Conservation (phyloP, 768 basidiomycete species). For the Hericium rajendrae region DNA sequence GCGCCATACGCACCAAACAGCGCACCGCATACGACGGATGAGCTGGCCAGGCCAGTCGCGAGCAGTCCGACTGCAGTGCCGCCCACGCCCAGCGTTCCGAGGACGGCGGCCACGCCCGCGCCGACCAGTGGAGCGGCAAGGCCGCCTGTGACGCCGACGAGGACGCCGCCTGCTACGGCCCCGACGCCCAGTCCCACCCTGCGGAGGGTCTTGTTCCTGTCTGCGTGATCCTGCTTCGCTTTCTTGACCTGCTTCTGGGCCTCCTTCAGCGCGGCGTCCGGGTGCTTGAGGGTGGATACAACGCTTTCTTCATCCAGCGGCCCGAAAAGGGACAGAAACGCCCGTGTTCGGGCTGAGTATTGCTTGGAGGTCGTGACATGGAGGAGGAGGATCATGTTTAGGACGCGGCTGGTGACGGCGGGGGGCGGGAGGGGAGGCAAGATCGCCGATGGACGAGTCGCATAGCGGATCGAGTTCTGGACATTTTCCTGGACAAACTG, state of each 20-base stretch:
- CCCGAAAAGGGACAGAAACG: constrained; percentile 33
- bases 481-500: constrained; percentile 25
- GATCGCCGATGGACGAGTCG: constrained; percentile 36
- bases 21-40: constrained; percentile 46
- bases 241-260: constrained; percentile 32
- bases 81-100: constrained; percentile 44
- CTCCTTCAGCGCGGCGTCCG: constrained; percentile 34
- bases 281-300: constrained; percentile 38
- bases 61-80: constrained; percentile 42
- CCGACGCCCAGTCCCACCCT: constrained; percentile 41
- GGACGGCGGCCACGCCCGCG: constrained; percentile 37
- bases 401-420: constrained; percentile 30
- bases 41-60: constrained; percentile 44
- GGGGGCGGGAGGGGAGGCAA: constrained; percentile 29
- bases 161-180: constrained; percentile 44
- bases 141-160: constrained; percentile 50
- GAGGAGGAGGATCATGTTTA: constrained; percentile 42
- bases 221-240: constrained; percentile 33
- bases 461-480: constrained; percentile 32
- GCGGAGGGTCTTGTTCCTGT: constrained; percentile 30
- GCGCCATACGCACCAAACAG: constrained; percentile 52
- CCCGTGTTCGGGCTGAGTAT: constrained; percentile 42
- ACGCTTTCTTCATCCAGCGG: constrained; percentile 35
- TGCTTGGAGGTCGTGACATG: constrained; percentile 36
- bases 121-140: constrained; percentile 50